These are phyloP conservation scores for Boletus vermiculosoides DNA, from an alignment of 768 basidiomycete genomes.

Conservation along the genomic window DNA sequence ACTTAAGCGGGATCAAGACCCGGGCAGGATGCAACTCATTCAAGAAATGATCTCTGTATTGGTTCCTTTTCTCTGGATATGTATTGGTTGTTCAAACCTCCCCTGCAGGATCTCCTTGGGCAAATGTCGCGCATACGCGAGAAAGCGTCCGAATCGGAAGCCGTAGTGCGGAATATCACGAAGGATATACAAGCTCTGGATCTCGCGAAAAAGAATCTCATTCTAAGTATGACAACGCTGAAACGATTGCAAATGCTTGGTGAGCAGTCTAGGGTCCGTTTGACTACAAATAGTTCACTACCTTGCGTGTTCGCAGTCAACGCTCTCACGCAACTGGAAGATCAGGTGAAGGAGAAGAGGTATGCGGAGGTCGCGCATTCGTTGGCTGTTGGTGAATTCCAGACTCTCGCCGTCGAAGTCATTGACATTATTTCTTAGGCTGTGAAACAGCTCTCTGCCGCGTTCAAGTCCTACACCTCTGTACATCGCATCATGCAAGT, in stretches of 20 bases:
- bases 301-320: conserved; percentile 54
- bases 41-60: conserved; percentile 95
- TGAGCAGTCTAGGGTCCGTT: conserved; percentile 37
- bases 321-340: conserved; percentile 77
- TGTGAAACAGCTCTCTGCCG: conserved; percentile 78
- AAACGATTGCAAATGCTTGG: conserved; percentile 94
- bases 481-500: conserved; percentile 76
- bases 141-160: conserved; percentile 96
- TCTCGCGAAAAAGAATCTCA: conserved; percentile 89
- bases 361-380: conserved; percentile 85
- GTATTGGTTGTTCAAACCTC: conserved; percentile 5
- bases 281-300: not conserved
- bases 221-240: conserved; percentile 83
- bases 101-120: conserved; percentile 76
- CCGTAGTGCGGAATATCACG: conserved; percentile 92
- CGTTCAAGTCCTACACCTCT: conserved; percentile 77
- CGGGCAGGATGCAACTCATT: conserved; percentile 83
- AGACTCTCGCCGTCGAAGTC: conserved; percentile 13
- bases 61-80: not conserved
- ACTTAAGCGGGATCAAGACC: conserved; percentile 76
- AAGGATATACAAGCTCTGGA: conserved; percentile 95
- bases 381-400: conserved; percentile 55
- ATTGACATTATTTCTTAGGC: conserved; percentile 48
- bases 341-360: conserved; percentile 69
- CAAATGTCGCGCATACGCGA: conserved; percentile 97